Conservation (phyloP, 257 asterid species). For the Jaltomata sinuosa region DNA sequence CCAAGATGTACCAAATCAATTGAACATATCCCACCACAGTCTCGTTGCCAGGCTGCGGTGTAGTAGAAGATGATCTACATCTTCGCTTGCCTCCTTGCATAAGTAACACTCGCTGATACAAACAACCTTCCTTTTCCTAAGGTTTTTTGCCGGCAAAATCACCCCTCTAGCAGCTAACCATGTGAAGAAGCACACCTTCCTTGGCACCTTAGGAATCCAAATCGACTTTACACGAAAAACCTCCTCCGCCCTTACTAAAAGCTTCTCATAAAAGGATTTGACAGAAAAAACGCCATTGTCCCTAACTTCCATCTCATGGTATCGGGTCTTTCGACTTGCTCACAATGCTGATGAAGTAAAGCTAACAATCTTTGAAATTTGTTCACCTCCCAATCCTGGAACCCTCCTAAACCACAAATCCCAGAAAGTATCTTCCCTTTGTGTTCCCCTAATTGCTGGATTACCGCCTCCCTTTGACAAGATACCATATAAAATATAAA, state of each 20-base stretch:
- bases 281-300: neutral
- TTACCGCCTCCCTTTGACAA: neutral
- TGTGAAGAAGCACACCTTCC: neutral
- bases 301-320: neutral
- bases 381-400: neutral
- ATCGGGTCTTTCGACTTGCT: neutral
- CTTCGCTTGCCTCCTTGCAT: too few species aligned
- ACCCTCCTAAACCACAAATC: neutral
- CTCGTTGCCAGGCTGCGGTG: too few species aligned
- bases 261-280: neutral
- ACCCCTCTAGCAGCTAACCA: too few species aligned
- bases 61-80: too few species aligned
- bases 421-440: neutral
- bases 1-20: too few species aligned
- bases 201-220: neutral
- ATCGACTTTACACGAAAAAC: neutral
- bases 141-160: too few species aligned
- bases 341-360: neutral
- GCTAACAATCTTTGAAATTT: neutral
- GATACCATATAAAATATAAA: neutral
- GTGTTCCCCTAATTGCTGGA: neutral
- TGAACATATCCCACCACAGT: too few species aligned
- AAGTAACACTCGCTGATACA: too few species aligned
- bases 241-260: neutral
- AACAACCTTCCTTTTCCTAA: too few species aligned